phyloP scores from a whole-genome alignment of 257 asterid species.

The Nicotiana knightiana region DNA sequence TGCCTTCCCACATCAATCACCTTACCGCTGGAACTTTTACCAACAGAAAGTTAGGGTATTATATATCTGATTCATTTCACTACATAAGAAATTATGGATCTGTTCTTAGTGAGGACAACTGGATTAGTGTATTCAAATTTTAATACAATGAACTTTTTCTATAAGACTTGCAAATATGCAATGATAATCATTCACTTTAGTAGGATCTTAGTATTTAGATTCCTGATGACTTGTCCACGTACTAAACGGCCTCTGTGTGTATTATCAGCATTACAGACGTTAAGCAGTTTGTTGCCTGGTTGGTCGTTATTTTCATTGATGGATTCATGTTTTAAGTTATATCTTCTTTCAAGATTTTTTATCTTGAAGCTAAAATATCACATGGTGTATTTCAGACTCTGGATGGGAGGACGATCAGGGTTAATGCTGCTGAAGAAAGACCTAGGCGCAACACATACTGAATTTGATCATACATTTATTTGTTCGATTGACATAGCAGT shows the following conservation, averaged over 20 bases:
- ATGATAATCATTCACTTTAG: background rate
- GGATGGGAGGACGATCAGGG: slow-evolving; percentile 70
- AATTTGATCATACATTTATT: background rate
- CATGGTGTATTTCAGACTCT: slow-evolving; percentile 41
- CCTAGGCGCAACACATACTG: slow-evolving; percentile 43
- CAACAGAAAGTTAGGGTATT: background rate
- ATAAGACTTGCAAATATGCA: background rate
- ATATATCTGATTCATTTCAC: background rate
- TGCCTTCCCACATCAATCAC: background rate
- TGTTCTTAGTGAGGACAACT: background rate
- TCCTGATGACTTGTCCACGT: background rate
- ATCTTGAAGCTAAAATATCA: background rate
- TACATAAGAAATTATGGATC: background rate
- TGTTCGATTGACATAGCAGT: background rate
- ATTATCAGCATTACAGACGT: background rate
- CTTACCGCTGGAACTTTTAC: background rate
- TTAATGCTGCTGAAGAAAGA: slow-evolving; percentile 65
- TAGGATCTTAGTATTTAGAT: background rate
- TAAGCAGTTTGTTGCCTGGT: background rate
- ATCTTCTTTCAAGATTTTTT: background rate
- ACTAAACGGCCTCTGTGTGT: background rate
- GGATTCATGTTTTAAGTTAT: background rate
- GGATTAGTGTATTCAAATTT: background rate
- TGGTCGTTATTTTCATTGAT: background rate
- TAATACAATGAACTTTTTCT: background rate